A percentile compares a stretch with the other conserved stretches of the same genome.
Conservation (phyloP, 75 land plant genomes). For the Sequoiadendron giganteum region DNA sequence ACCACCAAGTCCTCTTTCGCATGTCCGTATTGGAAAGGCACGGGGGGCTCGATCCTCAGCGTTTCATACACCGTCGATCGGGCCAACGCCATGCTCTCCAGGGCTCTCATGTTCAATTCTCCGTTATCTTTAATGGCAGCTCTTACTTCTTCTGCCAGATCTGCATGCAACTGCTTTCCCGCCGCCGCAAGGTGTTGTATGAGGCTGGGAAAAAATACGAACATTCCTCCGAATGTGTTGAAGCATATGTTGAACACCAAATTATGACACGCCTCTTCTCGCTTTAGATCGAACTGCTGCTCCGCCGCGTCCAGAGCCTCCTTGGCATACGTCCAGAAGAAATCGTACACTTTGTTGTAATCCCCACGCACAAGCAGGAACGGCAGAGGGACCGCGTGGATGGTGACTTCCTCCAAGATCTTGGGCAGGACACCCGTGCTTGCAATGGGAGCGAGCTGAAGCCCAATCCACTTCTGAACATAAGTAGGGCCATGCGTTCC, state of each 20-base stretch:
- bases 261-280: conserved; percentile 72
- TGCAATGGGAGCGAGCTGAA: conserved; percentile 62
- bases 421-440: conserved; percentile 50
- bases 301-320: conserved; percentile 50
- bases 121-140: conserved; percentile 29
- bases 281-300: conserved; percentile 29
- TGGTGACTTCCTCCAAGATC: conserved; percentile 40
- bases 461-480: conserved; percentile 49
- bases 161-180: conserved; percentile 34
- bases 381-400: conserved; percentile 47
- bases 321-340: conserved; percentile 23
- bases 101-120: conserved; percentile 35
- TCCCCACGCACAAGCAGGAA: conserved; percentile 31
- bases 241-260: conserved; percentile 59
- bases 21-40: conserved; percentile 70
- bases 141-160: conserved; percentile 55
- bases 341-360: conserved; percentile 45
- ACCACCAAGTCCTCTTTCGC: conserved; percentile 72
- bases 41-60: conserved; percentile 78
- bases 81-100: conserved; percentile 62
- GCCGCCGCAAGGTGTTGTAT: conserved; percentile 40
- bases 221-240: conserved; percentile 77
- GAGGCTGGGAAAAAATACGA: conserved; percentile 46
- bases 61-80: conserved; percentile 73
- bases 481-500: conserved; percentile 46